These are phyloP conservation scores for Linderniella brevidens DNA, from an alignment of 257 asterid species.

Conservation along the genomic window DNA sequence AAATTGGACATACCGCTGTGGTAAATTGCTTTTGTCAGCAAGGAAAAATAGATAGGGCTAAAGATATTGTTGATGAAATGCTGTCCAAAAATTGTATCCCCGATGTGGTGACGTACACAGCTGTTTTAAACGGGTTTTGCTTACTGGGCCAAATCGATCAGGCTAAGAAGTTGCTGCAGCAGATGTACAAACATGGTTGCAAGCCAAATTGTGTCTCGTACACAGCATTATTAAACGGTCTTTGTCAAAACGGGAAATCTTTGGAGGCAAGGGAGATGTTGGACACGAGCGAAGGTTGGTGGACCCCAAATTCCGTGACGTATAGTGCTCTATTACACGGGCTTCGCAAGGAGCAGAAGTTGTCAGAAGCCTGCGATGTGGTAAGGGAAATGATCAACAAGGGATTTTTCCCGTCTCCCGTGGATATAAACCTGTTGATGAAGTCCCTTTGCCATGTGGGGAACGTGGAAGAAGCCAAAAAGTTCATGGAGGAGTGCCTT, in stretches of 20 bases:
- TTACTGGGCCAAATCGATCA: constrained; percentile 39
- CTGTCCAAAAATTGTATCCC: constrained; percentile 54
- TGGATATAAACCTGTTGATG: constrained; percentile 71
- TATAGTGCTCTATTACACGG: constrained; percentile 80
- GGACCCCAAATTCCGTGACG: constrained; percentile 78
- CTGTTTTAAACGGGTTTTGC: constrained; percentile 68
- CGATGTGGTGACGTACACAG: constrained; percentile 90
- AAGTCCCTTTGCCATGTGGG: constrained; percentile 51
- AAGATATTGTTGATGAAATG: constrained; percentile 73
- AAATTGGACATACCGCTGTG: constrained; percentile 60
- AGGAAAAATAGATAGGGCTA: constrained; percentile 54
- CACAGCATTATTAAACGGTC: constrained; percentile 69
- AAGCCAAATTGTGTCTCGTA: constrained; percentile 76
- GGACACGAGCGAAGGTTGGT: constrained; percentile 70
- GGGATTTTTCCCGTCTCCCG: constrained; percentile 65
- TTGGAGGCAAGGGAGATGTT: constrained; percentile 74
- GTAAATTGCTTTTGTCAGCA: constrained; percentile 52
- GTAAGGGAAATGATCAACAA: constrained; percentile 58
- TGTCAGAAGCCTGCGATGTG: constrained; percentile 56
- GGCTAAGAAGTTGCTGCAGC: constrained; percentile 60
- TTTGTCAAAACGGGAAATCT: constrained; percentile 56
- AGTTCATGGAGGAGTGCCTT: constrained; percentile 61
- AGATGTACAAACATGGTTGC: constrained; percentile 76
- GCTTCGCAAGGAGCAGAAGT: constrained; percentile 77
- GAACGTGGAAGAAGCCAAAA: constrained; percentile 37